Percentiles rank a stretch among this genome's conserved stretches.
Conservation (phyloP, 169 alveolate species). For the Amoebophrya sp. region DNA sequence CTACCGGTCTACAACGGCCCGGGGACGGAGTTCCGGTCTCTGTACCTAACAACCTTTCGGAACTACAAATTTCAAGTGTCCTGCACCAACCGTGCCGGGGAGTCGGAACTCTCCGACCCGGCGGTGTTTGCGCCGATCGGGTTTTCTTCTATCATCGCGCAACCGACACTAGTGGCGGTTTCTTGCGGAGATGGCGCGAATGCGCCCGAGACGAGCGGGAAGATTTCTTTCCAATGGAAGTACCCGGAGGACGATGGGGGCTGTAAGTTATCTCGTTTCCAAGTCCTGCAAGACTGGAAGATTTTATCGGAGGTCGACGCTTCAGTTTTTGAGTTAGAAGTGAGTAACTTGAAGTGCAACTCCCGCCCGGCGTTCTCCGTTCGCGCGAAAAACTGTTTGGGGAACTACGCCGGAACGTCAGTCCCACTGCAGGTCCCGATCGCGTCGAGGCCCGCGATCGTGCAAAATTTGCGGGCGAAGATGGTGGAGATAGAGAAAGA, state of each 20-base stretch:
- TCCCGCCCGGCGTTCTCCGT: not conserved
- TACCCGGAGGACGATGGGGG: slow-evolving; percentile 35
- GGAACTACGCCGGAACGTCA: not conserved
- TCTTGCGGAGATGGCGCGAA: not conserved
- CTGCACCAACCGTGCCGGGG: slow-evolving; percentile 26
- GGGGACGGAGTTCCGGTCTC: not conserved
- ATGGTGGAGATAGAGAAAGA: not conserved
- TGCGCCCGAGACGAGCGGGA: not conserved
- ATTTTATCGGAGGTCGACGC: not conserved
- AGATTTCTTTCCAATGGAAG: slow-evolving; percentile 13
- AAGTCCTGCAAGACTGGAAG: not conserved
- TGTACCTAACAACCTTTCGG: not conserved
- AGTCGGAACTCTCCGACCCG: slow-evolving; percentile 20
- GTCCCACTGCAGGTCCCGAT: slow-evolving; percentile 28
- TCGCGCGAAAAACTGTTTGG: slow-evolving; percentile 32
- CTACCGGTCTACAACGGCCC: slow-evolving; percentile 31
- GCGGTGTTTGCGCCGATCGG: slow-evolving; percentile 27
- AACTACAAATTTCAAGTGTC: slow-evolving; percentile 28
- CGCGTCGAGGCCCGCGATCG: not conserved
- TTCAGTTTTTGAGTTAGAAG: not conserved
- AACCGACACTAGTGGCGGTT: not conserved
- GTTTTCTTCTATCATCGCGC: not conserved
- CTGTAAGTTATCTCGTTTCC: slow-evolving; percentile 6
- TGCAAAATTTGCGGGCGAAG: not conserved
- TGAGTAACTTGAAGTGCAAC: not conserved